phyloP scores from a whole-genome alignment of 768 basidiomycete species.

The Mycena metata region DNA sequence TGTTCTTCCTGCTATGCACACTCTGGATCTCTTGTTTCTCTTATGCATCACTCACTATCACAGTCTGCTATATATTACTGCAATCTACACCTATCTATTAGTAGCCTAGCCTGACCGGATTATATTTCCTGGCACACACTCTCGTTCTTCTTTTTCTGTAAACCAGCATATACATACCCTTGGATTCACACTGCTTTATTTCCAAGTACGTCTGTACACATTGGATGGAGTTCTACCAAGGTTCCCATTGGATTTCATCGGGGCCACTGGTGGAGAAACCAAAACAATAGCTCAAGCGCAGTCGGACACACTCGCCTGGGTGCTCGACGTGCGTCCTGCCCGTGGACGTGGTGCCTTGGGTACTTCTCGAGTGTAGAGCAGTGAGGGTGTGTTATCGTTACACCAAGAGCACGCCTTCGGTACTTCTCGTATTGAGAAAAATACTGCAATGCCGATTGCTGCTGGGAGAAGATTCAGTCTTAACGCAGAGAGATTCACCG shows the following conservation, averaged over 20 bases:
- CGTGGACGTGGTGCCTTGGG: no score
- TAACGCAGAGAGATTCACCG: no score
- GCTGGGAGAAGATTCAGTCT: no score
- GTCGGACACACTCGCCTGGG: no score
- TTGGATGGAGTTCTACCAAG: constrained; percentile 30
- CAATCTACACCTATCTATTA: constrained; percentile 40
- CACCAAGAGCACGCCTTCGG: no score
- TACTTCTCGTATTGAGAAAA: no score
- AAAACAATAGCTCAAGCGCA: no score
- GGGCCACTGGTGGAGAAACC: no score
- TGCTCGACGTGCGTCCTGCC: no score
- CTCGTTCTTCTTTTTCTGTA: constrained; percentile 24
- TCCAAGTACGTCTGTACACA: constrained; percentile 18
- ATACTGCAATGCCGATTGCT: no score
- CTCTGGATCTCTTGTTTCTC: constrained; percentile 32
- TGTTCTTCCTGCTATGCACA: constrained; percentile 36
- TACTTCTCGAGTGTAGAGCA: no score
- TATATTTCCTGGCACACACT: constrained; percentile 23
- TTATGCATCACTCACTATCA: constrained; percentile 30
- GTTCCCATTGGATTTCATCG: neutral
- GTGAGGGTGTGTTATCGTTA: no score
- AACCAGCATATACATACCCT: constrained; percentile 32
- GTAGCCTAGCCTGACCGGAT: constrained; percentile 23
- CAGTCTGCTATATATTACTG: constrained; percentile 37
- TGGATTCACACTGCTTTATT: constrained; percentile 10